Conservation (phyloP, 352 stramenopile species). For the Peronospora destructor region DNA sequence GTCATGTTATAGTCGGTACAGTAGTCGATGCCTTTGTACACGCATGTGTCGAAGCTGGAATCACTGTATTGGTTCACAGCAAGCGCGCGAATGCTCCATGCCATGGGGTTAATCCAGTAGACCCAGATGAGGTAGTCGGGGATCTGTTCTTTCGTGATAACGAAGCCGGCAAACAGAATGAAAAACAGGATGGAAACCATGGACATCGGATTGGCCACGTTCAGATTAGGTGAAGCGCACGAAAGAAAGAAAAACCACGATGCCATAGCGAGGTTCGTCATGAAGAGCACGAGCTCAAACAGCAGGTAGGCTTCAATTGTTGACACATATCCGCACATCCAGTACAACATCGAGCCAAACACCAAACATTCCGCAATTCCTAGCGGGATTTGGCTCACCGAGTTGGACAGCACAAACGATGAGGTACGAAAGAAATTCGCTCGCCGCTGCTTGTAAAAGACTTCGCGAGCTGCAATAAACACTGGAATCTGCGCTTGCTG, state of each 20-base stretch:
- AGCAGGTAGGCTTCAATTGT: conserved; percentile 11
- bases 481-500: conserved; percentile 9
- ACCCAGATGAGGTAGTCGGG: conserved; percentile 20
- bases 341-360: conserved; percentile 15
- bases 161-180: neutral
- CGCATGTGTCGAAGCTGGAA: conserved; percentile 17
- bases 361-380: conserved; percentile 12
- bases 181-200: neutral
- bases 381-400: conserved; percentile 7
- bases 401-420: conserved; percentile 18
- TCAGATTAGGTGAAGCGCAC: conserved; percentile 10
- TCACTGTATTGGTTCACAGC: conserved; percentile 26
- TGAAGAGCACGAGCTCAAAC: conserved; percentile 9
- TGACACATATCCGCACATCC: conserved; percentile 24
- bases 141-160: conserved; percentile 22
- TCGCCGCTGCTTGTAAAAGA: too few relatives aligned
- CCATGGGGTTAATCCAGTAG: conserved; percentile 19
- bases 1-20: conserved; percentile 19
- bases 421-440: conserved; percentile 15
- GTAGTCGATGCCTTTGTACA: conserved; percentile 27
- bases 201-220: conserved; percentile 9
- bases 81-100: conserved; percentile 14
- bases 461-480: conserved; percentile 5
- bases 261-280: conserved; percentile 8
- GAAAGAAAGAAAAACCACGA: conserved; percentile 20